Base-by-base conservation (phyloP, 176 grass and related monocot species). In the Zea luxurians region DNA sequence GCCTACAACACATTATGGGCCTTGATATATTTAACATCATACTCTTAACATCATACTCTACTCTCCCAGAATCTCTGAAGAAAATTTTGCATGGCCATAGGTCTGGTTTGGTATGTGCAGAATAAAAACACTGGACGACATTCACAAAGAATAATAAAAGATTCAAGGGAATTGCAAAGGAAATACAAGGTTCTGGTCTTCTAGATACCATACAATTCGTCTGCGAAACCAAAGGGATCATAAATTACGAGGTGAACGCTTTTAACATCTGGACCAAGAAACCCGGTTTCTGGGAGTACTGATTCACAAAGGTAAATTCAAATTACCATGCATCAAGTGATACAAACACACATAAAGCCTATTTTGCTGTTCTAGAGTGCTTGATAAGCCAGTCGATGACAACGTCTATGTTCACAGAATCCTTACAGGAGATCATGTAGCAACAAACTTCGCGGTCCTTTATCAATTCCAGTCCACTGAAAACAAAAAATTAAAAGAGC, bases 361-460 rank as follows among this genome's bases (percentile, higher is more conserved):
- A 88, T 45, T 87, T 85, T 18, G 93, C 85, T 57, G 92, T 91
- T 85, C 73, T 99, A 20, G 96, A 94, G 73, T 95, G 92, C 86
- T 99, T 99, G 90, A 99, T 99, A 76, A 99, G 88, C 96, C 96
- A 95, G 80, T 99, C 96, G 12, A 99, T 91, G 62, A 95, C 92
- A 37, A 85, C 53, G 18, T 99, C 96, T 86, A 99, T 99, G 86
- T 99, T 95, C 48, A 93, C 85, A 7, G 96, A 95, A 82, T 99
- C 88, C 90, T 99, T 99, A 84, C 96, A 99, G 62, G 96, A 99
- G 68, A 92, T 95, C 96, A 99, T 99, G 82, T 95, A 95, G 78
- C 88, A 95, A 83, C 89, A 92, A 75, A 95, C 90, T 76, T 95
- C 92, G 36, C 96, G 87, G 48, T 95, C 96, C 66, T 95, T 89